These are phyloP conservation scores for Trichothecium roseum DNA, from an alignment of 2,329 filamentous ascomycete genomes.

Conservation along the genomic window DNA sequence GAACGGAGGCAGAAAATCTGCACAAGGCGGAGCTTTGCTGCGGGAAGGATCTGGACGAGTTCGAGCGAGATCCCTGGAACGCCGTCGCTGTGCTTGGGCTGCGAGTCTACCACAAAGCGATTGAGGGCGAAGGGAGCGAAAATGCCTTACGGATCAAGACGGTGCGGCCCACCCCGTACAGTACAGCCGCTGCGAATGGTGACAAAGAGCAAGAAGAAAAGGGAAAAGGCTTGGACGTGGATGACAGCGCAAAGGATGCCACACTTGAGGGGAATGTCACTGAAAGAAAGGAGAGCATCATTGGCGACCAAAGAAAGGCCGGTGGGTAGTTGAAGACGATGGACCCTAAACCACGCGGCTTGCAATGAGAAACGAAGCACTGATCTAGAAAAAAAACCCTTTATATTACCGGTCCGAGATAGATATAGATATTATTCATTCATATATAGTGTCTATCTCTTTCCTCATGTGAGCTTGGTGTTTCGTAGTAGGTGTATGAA, in stretches of 20 bases:
- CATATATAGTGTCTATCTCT: no score
- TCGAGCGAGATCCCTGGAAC: constrained; percentile 50
- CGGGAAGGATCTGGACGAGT: constrained; percentile 40
- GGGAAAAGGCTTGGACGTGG: constrained; percentile 28
- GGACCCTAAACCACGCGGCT: no score
- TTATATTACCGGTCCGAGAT: no score
- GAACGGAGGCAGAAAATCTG: not conserved
- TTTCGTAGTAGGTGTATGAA: no score
- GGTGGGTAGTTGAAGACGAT: no score
- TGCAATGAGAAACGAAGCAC: no score
- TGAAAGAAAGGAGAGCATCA: constrained; percentile 25
- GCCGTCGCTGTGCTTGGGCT: constrained; percentile 52
- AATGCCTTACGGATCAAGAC: constrained; percentile 27
- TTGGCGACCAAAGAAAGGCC: constrained; percentile 10
- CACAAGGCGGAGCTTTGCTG: constrained; percentile 5
- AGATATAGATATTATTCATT: no score
- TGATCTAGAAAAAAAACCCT: no score
- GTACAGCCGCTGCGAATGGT: constrained; percentile 8
- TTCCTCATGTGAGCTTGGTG: no score
- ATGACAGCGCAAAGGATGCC: constrained; percentile 35
- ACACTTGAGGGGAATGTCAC: constrained; percentile 22
- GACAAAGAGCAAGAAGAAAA: constrained; percentile 13
- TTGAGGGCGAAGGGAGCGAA: constrained; percentile 17
- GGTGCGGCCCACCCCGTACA: constrained; percentile 24
- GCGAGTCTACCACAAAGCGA: constrained; percentile 46